Percentiles rank a stretch among this genome's conserved stretches.
These are phyloP conservation scores for Tetradesmus lagerheimii DNA, from an alignment of 139 green algal species.

Conservation along the genomic window DNA sequence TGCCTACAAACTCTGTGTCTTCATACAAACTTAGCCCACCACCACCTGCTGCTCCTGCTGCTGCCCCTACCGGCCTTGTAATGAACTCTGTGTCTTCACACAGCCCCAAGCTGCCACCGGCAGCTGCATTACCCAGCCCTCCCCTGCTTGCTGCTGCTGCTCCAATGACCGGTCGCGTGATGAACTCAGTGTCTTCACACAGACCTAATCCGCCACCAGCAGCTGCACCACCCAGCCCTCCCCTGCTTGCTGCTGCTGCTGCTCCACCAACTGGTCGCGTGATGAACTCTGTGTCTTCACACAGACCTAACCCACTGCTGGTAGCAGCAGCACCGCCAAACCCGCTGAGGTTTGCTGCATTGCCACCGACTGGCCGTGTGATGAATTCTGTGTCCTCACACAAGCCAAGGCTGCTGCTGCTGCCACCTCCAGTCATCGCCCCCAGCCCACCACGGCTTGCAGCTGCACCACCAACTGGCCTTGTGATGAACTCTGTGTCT, in stretches of 20 bases:
- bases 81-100: constrained; percentile 6
- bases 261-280: not conserved
- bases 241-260: not conserved
- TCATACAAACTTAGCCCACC: not conserved
- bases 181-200: constrained; percentile 63
- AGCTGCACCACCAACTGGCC: not conserved
- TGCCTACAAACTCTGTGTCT: constrained; percentile 4
- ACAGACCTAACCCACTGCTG: constrained; percentile 3
- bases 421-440: not conserved
- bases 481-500: constrained; percentile 45
- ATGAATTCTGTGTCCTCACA: constrained; percentile 59
- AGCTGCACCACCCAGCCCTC: not conserved
- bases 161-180: not conserved
- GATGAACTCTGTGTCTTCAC: constrained; percentile 63
- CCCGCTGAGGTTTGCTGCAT: not conserved
- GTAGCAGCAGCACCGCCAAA: not conserved
- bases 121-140: too few relatives aligned
- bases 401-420: not conserved
- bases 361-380: not conserved
- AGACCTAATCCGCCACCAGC: constrained; percentile 32
- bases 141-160: not conserved
- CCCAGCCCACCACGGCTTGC: not conserved
- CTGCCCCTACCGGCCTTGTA: not conserved
- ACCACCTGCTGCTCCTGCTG: not conserved
- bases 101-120: not conserved